These are phyloP conservation scores for Solanum microdontum DNA, from an alignment of 257 asterid genomes.

Conservation along the genomic window DNA sequence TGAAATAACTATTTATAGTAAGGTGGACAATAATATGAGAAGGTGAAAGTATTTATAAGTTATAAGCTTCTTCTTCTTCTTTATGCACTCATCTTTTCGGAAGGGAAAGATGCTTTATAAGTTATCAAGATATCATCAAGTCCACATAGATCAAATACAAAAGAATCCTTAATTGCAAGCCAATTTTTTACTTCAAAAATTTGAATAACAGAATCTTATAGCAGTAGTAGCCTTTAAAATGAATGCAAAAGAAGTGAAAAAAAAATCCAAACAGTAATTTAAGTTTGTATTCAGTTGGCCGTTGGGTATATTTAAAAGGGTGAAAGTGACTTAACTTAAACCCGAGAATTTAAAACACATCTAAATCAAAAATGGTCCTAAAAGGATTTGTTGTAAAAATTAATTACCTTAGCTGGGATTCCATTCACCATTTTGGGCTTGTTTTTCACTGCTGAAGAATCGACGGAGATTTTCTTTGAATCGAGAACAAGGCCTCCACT, in stretches of 20 bases:
- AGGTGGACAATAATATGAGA: no score
- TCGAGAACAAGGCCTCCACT: slow-evolving; percentile 26
- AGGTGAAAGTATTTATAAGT: not conserved
- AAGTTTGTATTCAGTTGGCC: not conserved
- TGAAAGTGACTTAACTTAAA: not conserved
- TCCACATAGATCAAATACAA: not conserved
- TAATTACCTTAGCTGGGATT: slow-evolving; percentile 19
- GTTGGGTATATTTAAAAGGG: not conserved
- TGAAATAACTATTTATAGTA: no score
- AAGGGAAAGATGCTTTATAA: not conserved
- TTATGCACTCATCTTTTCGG: not conserved
- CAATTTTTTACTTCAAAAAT: not conserved
- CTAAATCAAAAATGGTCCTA: not conserved
- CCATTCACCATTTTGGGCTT: slow-evolving; percentile 5
- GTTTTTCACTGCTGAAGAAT: not conserved
- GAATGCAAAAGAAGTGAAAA: not conserved
- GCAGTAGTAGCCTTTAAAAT: not conserved
- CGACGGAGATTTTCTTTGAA: slow-evolving; percentile 6
- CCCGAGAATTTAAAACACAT: not conserved
- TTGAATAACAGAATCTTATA: not conserved
- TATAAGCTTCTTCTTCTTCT: not conserved
- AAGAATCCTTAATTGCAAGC: not conserved
- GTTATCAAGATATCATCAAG: not conserved
- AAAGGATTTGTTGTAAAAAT: not conserved
- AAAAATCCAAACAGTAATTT: not conserved